Evolutionary conservation across 106 monocot genomes (phyloP), one percentile per base, ranked within the genome.

Genomic region (Dactylorhiza incarnata): DNA sequence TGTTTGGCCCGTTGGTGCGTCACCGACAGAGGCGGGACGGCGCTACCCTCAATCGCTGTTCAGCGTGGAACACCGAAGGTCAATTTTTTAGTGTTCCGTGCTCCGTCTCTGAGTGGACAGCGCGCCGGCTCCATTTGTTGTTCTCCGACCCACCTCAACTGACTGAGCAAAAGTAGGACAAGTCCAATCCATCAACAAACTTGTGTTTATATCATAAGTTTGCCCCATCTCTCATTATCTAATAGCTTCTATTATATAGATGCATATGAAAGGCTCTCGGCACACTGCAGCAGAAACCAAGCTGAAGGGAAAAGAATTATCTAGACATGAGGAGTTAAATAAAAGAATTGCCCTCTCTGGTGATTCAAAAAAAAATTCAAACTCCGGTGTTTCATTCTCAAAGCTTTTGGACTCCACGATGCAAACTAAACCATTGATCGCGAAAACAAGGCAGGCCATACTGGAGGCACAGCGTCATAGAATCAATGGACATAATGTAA

Each of bases 231-330:
- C 47, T 8, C n/a, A 54, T 68, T 59, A 37, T 73, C 76, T 84
- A 25, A 83, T 79, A 22, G 73, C 19, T 71, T 12, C 74, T 73
- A 23, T 71, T 80, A 58, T 37, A 17, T 88, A 93, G 93, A 78
- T 88, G 69, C 90, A 90, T 81, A 76, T 68, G 76, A 93, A 88
- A 52, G 90, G 93, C 54, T 78, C 93, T 49, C 88, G 84, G 58
- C 93, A 93, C 68, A 76, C 84, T 52, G 86, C 85, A 68, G 87
- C 88, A 25, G 80, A 85, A 78, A 59, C 76, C 67, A 82, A 80
- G 76, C 45, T 82, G 68, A 90, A 77, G 82, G 84, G 86, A 73
- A 81, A 74, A 24, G 88, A 90, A 58, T 49, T 86, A 73, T 84
- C 76, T 48, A 82, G 53, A 48, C 71, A 80, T 22, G 83, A 77